These are phyloP conservation scores for Prunella vulgaris DNA, from an alignment of 257 asterid species.

Conservation along the genomic window DNA sequence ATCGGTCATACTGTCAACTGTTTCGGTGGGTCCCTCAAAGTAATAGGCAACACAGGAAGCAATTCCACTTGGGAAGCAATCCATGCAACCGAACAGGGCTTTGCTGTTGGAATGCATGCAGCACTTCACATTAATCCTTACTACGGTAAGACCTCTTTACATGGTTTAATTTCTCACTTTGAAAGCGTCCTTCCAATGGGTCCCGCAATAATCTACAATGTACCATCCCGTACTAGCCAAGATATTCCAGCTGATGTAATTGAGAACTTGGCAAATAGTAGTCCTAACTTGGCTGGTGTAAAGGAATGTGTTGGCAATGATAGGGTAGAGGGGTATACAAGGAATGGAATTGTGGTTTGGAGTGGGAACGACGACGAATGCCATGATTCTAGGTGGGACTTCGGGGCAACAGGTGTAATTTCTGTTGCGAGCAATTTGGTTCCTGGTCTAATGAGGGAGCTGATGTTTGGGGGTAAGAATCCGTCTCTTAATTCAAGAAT, in stretches of 20 bases:
- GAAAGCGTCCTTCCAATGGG: conserved; percentile 79
- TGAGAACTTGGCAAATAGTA: conserved; percentile 32
- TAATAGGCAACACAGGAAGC: conserved; percentile 89
- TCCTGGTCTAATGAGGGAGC: conserved; percentile 67
- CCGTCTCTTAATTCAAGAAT: conserved; percentile 47
- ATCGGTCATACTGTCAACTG: conserved; percentile 88
- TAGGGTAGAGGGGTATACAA: conserved; percentile 57
- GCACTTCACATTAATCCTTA: conserved; percentile 93
- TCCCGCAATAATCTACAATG: conserved; percentile 79
- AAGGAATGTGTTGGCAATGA: conserved; percentile 79
- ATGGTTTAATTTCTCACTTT: conserved; percentile 74
- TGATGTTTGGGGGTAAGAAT: conserved; percentile 70
- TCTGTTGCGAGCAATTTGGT: conserved; percentile 83
- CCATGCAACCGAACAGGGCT: conserved; percentile 90
- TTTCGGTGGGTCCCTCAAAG: conserved; percentile 75
- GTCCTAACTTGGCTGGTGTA: conserved; percentile 72
- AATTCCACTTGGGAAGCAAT: conserved; percentile 89
- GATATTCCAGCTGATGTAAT: conserved; percentile 70
- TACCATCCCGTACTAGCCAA: conserved; percentile 85
- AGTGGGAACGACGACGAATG: conserved; percentile 85
- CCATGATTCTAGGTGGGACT: conserved; percentile 80
- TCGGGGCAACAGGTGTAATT: conserved; percentile 68
- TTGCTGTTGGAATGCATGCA: conserved; percentile 93
- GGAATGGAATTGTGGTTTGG: conserved; percentile 64
- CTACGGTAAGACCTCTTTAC: conserved; percentile 78